Base-by-base conservation (phyloP, 2,329 filamentous ascomycete genomes). In the Acrocalymma vagum region DNA sequence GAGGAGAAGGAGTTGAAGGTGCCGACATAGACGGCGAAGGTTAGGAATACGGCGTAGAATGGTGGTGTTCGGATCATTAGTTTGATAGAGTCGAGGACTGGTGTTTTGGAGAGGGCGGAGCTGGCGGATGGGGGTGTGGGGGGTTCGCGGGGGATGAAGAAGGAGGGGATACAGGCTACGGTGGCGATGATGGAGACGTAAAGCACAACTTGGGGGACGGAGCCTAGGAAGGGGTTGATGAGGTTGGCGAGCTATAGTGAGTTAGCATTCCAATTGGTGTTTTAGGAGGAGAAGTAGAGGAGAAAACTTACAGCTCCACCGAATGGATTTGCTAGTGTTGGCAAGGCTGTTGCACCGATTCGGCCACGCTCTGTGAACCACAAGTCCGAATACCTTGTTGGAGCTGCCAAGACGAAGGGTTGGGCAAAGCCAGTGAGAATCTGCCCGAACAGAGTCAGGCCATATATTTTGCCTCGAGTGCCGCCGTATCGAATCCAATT, bases 1-100 rank as follows among this genome's bases (percentile, higher is more conserved):
- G 88, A 88, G 33, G 91, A 95, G 53, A 92, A 77, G 54, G 87
- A 87, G 78, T 97, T 97, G 84, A 99, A 99, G 74, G 94, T 86
- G 58, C 88, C 91, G 47, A 96, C 89, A 69, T 91, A 96, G 58
- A 92, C 72, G 51, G 82, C 74, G 72, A 93, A 97, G n/a, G 92
- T 86, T 45, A 92, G 60, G 47, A 92, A 75, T 52, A 96, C 72
- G 49, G 96, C 80, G 80, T 85, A 95, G 70, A 95, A 87, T 63
- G 93, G 86, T 13, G 81, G 75, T 5, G 83, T 88, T 21, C 62
- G 65, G 30, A 78, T 63, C 29, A 78, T 64, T 13, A 55, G 39
- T 9, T 42, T 56, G 1, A 92, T 69, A 13, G 81, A 79, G 6
- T 73, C 62, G 16, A 82, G 45, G 3, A 83, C 65, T 72, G 90